Evolutionary conservation across 257 asterid species (phyloP), one percentile per base, ranked within the genome.

Genomic region (Anisodus acutangulus): DNA sequence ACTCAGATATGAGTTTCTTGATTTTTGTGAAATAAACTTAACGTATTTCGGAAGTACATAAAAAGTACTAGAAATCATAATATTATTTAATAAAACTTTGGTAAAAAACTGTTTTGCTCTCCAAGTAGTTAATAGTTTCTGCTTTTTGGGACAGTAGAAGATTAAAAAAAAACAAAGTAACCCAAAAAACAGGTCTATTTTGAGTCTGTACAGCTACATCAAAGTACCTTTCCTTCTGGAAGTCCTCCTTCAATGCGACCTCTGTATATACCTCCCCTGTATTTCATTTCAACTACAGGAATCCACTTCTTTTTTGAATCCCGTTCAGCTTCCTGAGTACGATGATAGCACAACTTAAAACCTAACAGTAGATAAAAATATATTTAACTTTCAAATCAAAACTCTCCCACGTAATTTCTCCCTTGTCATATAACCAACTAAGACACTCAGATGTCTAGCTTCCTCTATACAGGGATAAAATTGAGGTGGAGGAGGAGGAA

Each of bases 191-290:
- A 31, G 9, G 64, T 26, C 45, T 31, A 31, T 31, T 76, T 51
- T 76, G 49, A 53, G 13, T 51, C 85, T 80, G 76, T 53, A 59
- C 84, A 81, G 88, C 80, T 67, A 83, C n/a, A 81, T 12, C 26
- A 47, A 45, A 86, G 58, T 90, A 96, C 99, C 98, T 96, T 96
- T 86, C 99, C 99, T 89, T 96, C 99, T 53, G 99, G 99, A 86
- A 96, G 98, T 63, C 99, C 99, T 81, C 99, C 99, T 90, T 96
- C 98, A 59, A 90, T 84, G 79, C 91, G 97, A 60, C 99, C 98
- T 86, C 87, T 89, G 92, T 96, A 96, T 86, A 85, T 88, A 83
- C 99, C 99, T 86, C 97, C 99, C 71, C 92, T 93, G 90, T 96
- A 96, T 82, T 91, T 91, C 92, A 94, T 93, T 89, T 94, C 94